Evolutionary conservation across 345 rosid species (phyloP).

Genomic region (Lumnitzera littorea): DNA sequence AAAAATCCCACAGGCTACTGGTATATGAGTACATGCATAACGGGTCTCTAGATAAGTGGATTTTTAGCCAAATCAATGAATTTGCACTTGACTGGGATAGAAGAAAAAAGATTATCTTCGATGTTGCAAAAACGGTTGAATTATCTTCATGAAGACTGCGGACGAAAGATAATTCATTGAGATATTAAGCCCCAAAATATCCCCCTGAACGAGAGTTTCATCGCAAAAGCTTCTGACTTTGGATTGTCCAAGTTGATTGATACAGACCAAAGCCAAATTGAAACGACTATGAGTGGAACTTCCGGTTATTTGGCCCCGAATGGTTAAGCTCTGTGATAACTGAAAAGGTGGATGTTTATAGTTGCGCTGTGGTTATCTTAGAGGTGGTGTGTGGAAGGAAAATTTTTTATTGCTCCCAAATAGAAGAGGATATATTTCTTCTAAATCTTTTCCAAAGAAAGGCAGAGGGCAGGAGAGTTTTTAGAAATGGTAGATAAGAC

Average conservation of each 20-base stretch:
- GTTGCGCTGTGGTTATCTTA: conserved; percentile 28
- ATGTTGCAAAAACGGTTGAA: conserved; percentile 27
- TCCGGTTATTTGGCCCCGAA: conserved; percentile 20
- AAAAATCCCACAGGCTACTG: conserved; percentile 23
- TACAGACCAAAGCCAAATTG: conserved; percentile 9
- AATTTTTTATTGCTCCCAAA: conserved; percentile 14
- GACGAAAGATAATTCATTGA: conserved; percentile 16
- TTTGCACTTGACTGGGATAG: conserved; percentile 17
- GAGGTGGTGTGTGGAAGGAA: conserved; percentile 18
- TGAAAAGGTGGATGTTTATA: conserved; percentile 18
- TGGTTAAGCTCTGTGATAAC: conserved; percentile 12
- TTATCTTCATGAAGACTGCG: conserved; percentile 31
- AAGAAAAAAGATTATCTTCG: conserved; percentile 24
- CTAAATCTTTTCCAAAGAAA: conserved; percentile 11
- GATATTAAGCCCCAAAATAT: conserved; percentile 17
- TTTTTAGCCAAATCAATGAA: conserved; percentile 7
- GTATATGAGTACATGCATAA: conserved; percentile 27
- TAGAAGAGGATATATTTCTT: conserved; percentile 18
- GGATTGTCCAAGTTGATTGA: conserved; percentile 16
- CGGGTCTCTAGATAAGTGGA: conserved; percentile 27
- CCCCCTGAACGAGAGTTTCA: conserved; percentile 7
- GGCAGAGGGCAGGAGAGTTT: conserved; percentile 8
- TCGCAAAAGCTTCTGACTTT: conserved; percentile 11
- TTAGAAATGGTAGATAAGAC: conserved; percentile 13
- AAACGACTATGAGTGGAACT: conserved; percentile 13